Evolutionary conservation across 1,139 yeast species (phyloP).

Genomic region (Lodderomyces metapsilosis): DNA sequence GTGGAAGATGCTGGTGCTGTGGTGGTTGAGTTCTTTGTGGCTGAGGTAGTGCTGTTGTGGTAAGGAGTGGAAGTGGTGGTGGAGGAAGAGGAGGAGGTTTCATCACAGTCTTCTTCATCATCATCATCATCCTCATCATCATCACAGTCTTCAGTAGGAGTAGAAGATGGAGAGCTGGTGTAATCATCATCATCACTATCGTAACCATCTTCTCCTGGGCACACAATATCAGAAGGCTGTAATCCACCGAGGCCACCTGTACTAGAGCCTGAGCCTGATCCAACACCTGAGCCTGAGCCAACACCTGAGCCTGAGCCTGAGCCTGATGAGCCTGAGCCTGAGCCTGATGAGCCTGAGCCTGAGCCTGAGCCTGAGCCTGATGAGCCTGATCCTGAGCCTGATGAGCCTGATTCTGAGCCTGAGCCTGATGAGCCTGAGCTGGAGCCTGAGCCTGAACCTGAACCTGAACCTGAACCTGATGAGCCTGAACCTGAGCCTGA

Average conservation of each 20-base stretch:
- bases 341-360: slow-evolving; percentile 9
- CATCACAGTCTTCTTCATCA: slow-evolving; percentile 14
- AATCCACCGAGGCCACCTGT: slow-evolving; percentile 8
- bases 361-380: slow-evolving; percentile 3
- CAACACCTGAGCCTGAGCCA: slow-evolving; percentile 9
- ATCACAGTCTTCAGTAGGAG: slow-evolving; percentile 4
- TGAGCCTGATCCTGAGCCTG: slow-evolving; percentile 11
- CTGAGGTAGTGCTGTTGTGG: not conserved
- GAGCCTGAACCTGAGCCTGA: slow-evolving; percentile 9
- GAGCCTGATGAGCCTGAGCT: slow-evolving; percentile 7
- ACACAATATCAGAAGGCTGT: slow-evolving; percentile 12
- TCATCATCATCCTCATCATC: slow-evolving; percentile 15
- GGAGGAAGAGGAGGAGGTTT: too few relatives aligned
- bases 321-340: too few relatives aligned
- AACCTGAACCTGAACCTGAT: slow-evolving; percentile 9
- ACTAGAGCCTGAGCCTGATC: too few relatives aligned
- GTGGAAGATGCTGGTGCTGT: slow-evolving; percentile 1
- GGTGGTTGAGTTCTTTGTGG: slow-evolving; percentile 1
- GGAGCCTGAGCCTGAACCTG: slow-evolving; percentile 13
- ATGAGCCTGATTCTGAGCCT: slow-evolving; percentile 5
- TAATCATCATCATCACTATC: slow-evolving; percentile 13
- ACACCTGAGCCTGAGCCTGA: slow-evolving; percentile 7
- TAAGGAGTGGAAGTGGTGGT: not conserved
- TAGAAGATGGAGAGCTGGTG: not conserved
- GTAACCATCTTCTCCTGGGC: slow-evolving; percentile 15